These are phyloP conservation scores for Blakeslea trispora DNA, from an alignment of 371 early-diverging fungal genomes.

Conservation along the genomic window DNA sequence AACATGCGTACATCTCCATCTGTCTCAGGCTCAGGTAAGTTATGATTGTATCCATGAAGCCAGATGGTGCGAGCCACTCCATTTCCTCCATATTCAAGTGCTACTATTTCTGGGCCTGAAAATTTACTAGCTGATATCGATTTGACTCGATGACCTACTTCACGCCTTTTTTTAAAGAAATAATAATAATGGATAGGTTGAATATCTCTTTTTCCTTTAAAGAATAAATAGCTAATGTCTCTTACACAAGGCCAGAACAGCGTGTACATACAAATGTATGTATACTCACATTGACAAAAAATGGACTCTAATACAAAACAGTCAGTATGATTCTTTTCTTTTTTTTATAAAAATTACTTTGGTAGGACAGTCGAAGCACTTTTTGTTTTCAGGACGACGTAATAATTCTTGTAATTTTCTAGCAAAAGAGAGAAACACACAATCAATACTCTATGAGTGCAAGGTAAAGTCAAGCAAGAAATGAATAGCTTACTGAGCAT, in stretches of 20 bases:
- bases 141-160: slow-evolving; percentile 70
- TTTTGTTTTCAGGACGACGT: slow-evolving; percentile 58
- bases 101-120: slow-evolving; percentile 58
- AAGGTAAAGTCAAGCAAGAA: neutral
- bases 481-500: slow-evolving; percentile 7
- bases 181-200: too few relatives aligned
- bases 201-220: neutral
- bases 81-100: slow-evolving; percentile 66
- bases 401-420: slow-evolving; percentile 42
- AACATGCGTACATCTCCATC: slow-evolving; percentile 44
- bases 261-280: slow-evolving; percentile 64
- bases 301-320: slow-evolving; percentile 61
- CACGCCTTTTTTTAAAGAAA: slow-evolving; percentile 56
- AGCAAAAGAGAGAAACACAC: too few relatives aligned
- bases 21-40: slow-evolving; percentile 38
- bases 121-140: slow-evolving; percentile 70
- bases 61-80: slow-evolving; percentile 42
- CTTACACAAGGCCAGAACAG: slow-evolving; percentile 71
- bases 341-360: slow-evolving; percentile 38
- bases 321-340: slow-evolving; percentile 1
- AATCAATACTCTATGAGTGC: too few relatives aligned
- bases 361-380: slow-evolving; percentile 67
- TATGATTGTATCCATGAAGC: slow-evolving; percentile 30
- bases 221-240: neutral
- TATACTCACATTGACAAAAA: slow-evolving; percentile 64